Evolutionary conservation across 2,329 filamentous ascomycete species (phyloP).

Genomic region (Raffaelea ambrosiae): DNA sequence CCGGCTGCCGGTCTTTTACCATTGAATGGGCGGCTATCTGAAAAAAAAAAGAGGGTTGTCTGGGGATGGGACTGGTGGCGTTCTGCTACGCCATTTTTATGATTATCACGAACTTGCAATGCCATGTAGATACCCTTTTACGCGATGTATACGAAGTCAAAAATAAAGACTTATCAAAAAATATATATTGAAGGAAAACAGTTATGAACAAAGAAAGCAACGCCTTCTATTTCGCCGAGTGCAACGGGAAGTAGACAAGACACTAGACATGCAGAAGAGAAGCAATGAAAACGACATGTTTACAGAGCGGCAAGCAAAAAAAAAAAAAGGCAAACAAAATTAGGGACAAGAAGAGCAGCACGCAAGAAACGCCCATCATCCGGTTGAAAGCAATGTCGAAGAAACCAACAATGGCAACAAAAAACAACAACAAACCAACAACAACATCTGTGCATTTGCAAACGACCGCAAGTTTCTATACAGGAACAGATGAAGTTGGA

Average conservation of each 20-base stretch:
- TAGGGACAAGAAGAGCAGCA: background rate
- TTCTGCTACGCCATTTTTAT: background rate
- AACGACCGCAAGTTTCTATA: no score
- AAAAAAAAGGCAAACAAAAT: background rate
- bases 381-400: no score
- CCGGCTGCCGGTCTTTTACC: conserved; percentile 61
- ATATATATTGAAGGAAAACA: background rate
- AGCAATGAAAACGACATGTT: background rate
- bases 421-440: background rate
- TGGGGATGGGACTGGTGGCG: no score
- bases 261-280: background rate
- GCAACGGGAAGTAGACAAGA: background rate
- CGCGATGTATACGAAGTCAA: no score
- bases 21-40: conserved; percentile 94
- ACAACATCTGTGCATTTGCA: no score
- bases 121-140: no score
- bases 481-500: no score
- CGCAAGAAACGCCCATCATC: no score
- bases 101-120: background rate
- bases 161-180: background rate
- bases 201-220: background rate
- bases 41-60: no score
- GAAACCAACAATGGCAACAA: background rate
- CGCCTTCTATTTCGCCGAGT: background rate
- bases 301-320: no score